These are phyloP conservation scores for Macroventuria anomochaeta DNA, from an alignment of 2,329 filamentous ascomycete species.

Conservation along the genomic window DNA sequence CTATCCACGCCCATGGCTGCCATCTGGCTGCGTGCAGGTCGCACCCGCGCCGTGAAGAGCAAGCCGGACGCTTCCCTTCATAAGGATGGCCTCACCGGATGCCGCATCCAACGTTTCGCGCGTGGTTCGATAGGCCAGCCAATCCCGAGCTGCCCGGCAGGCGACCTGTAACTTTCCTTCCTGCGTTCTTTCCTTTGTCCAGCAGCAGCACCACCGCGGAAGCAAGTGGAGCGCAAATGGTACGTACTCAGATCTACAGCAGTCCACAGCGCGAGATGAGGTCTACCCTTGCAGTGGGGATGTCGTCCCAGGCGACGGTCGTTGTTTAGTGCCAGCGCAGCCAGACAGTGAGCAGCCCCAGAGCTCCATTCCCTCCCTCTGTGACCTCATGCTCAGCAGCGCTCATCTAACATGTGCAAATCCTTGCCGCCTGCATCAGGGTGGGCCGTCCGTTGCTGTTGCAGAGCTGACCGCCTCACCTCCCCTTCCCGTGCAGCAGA, in stretches of 20 bases:
- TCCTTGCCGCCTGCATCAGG: conserved; percentile 24
- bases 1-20: conserved; percentile 11
- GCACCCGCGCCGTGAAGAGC: conserved; percentile 14
- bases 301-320: conserved; percentile 15
- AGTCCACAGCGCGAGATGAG: conserved; percentile 10
- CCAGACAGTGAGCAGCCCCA: conserved; percentile 8
- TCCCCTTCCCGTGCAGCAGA: conserved; percentile 24
- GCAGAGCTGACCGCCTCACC: conserved; percentile 40
- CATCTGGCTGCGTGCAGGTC: conserved; percentile 29
- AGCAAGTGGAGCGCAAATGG: conserved; percentile 12
- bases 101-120: conserved; percentile 25
- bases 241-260: conserved; percentile 16
- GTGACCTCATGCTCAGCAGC: conserved; percentile 26
- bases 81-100: conserved; percentile 22
- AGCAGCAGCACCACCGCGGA: background rate
- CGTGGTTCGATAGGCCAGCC: conserved; percentile 19
- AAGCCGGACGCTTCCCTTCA: background rate
- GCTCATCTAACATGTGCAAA: conserved; percentile 15
- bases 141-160: conserved; percentile 11
- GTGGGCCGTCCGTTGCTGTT: conserved; percentile 28
- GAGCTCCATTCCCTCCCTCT: conserved; percentile 14
- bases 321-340: conserved; percentile 4
- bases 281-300: conserved; percentile 15
- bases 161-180: conserved; percentile 1
- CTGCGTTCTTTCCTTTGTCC: conserved; percentile 2